Evolutionary conservation across 2,329 filamentous ascomycete species (phyloP).

Genomic region (Pyrenochaeta sp.): DNA sequence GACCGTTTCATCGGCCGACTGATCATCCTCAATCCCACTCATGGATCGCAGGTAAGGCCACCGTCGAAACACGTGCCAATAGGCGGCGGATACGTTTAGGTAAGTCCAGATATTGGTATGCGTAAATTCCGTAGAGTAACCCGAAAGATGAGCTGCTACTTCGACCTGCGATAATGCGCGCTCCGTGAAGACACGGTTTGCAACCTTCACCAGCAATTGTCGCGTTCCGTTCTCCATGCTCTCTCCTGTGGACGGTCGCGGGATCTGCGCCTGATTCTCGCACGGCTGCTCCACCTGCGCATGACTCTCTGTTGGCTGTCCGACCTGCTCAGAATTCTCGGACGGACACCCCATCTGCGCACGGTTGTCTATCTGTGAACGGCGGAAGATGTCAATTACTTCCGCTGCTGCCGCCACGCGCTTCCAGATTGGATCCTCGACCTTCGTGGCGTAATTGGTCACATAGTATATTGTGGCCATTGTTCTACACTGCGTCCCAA

Average conservation of each 20-base stretch:
- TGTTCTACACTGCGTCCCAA: slow-evolving; percentile 2
- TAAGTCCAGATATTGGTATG: neutral
- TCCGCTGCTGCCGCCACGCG: slow-evolving; percentile 2
- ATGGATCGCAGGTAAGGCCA: neutral
- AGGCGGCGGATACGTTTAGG: neutral
- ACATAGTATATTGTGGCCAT: slow-evolving; percentile 4
- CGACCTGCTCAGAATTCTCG: too few species aligned
- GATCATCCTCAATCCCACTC: neutral
- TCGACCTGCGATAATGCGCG: slow-evolving; percentile 2
- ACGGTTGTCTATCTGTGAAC: too few species aligned
- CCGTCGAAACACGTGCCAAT: neutral
- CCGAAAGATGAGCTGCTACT: neutral
- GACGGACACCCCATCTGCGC: too few species aligned
- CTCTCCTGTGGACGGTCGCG: neutral
- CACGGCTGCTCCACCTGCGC: too few species aligned
- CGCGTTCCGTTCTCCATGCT: neutral
- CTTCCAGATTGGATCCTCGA: slow-evolving; percentile 2
- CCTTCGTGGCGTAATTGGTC: slow-evolving; percentile 3
- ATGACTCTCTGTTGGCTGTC: too few species aligned
- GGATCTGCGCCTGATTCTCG: too few species aligned
- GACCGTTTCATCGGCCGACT: neutral
- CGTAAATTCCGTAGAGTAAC: slow-evolving; percentile 1
- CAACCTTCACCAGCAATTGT: neutral
- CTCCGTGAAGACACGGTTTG: slow-evolving; percentile 1
- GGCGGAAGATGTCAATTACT: neutral